Evolutionary conservation across 2,329 filamentous ascomycete species (phyloP).

Genomic region (Periglandula ipomoeae): DNA sequence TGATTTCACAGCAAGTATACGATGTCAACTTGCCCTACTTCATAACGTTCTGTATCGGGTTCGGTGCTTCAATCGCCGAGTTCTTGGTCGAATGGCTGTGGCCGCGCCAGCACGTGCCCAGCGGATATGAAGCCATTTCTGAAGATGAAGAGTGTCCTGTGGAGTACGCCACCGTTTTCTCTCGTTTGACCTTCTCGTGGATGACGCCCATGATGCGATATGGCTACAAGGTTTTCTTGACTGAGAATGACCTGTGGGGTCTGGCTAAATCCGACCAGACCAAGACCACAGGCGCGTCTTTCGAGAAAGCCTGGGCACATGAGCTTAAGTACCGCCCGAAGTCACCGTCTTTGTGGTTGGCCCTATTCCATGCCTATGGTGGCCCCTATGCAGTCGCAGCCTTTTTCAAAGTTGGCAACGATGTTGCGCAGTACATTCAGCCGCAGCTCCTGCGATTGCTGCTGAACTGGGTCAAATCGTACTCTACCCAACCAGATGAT

Average conservation of each 20-base stretch:
- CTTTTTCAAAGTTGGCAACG: constrained; percentile 82
- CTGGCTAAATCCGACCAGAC: constrained; percentile 74
- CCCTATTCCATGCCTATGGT: constrained; percentile 75
- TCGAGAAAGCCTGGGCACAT: constrained; percentile 67
- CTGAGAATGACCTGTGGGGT: constrained; percentile 93
- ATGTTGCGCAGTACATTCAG: constrained; percentile 77
- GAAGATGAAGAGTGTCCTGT: constrained; percentile 60
- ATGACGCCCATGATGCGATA: constrained; percentile 98
- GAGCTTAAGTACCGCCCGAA: constrained; percentile 61
- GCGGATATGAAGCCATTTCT: constrained; percentile 46
- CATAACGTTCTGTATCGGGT: constrained; percentile 60
- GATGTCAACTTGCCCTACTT: constrained; percentile 63
- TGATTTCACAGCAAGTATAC: constrained; percentile 70
- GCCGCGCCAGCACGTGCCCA: constrained; percentile 57
- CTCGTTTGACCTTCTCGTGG: constrained; percentile 89
- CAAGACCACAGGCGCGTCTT: constrained; percentile 56
- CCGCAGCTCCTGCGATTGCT: constrained; percentile 80
- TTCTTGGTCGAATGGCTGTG: constrained; percentile 80
- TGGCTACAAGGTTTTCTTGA: constrained; percentile 85
- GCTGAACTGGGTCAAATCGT: constrained; percentile 78
- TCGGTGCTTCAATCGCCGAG: constrained; percentile 59
- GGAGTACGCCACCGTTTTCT: constrained; percentile 92
- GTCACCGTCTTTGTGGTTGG: constrained; percentile 66
- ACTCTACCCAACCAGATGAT: constrained; percentile 39
- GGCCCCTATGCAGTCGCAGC: constrained; percentile 74